Base-by-base conservation (phyloP, 2,329 filamentous ascomycete species). In the Pseudopithomyces chartarum region DNA sequence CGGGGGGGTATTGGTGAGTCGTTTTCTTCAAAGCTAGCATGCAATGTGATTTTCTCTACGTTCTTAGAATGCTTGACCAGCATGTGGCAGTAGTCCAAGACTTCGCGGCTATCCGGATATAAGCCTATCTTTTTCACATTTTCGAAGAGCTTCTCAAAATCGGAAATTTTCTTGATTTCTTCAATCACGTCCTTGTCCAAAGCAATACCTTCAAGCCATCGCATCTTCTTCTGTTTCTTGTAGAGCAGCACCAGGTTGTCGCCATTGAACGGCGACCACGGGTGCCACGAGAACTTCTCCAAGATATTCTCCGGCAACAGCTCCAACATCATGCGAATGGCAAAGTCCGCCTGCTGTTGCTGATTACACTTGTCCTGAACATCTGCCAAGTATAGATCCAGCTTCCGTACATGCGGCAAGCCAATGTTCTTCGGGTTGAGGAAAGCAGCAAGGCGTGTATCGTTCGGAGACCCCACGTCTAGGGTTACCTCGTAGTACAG, bases 271-370 rank as follows among this genome's bases (percentile, higher is more conserved):
- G 76, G 71, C 45, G 74, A 73, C 80, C 80, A 82, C 15, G 79
- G 79, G 65, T 80, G 79, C 80, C 80, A 82, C 58, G 76, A 79
- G 69, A 82, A 81, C 58, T 79, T 77, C 58, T 82, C 79, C 22
- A 82, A 70, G 34, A 77, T 78, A 57, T 82, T 76, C 50, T 81
- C 78, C 1, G 80, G 80, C 34, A 82, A 64, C 58, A 81, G 75
- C 57, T 82, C 80, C 17, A 82, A 56, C 17, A 82, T 74, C 76
- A 82, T 79, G 43, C 80, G 77, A 19, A 79, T 77, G 0, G 78
- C 77, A 52, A 82, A 80, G 52, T 80, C 73, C 38, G 79, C 80
- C 58, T 80, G 79, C 53, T 78, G 73, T 51, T 78, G 57, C 63
- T 78, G 75, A 17, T 79, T 78, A 65, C 76, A 79, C 50, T 78